These are phyloP conservation scores for Zygosaccharomyces sapae DNA, from an alignment of 1,139 yeast species.

Conservation along the genomic window DNA sequence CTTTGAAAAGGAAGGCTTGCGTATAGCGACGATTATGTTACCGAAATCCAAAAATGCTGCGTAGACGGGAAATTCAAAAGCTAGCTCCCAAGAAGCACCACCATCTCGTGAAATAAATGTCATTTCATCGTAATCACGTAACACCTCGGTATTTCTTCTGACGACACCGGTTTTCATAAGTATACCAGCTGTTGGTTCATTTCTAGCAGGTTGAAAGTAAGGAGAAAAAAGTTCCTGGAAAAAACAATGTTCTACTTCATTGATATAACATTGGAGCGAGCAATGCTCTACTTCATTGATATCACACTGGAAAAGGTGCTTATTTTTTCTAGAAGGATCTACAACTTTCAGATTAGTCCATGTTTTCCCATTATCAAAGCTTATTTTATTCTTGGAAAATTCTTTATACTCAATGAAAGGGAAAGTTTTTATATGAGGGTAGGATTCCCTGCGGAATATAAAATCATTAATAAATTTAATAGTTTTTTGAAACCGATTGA, in stretches of 20 bases:
- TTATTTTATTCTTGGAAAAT: conserved; percentile 41
- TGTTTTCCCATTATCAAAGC: conserved; percentile 61
- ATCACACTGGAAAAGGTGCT: conserved; percentile 52
- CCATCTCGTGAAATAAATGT: conserved; percentile 75
- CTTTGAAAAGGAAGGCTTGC: conserved; percentile 24
- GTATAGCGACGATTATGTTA: conserved; percentile 61
- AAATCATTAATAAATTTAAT: neutral
- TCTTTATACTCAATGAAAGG: conserved; percentile 16
- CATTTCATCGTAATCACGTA: conserved; percentile 27
- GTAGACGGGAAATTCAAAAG: conserved; percentile 51
- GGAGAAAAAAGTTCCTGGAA: conserved; percentile 20
- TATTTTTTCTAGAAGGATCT: conserved; percentile 36
- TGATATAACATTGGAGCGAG: conserved; percentile 48
- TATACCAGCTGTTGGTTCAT: conserved; percentile 72
- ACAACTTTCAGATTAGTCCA: conserved; percentile 55
- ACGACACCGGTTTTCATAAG: conserved; percentile 56
- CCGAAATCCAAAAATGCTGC: conserved; percentile 79
- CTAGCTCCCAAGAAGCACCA: conserved; percentile 64
- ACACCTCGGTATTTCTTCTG: conserved; percentile 38
- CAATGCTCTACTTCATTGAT: conserved; percentile 49
- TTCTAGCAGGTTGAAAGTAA: conserved; percentile 32
- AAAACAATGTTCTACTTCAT: conserved; percentile 59
- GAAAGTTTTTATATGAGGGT: neutral
- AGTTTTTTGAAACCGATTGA: neutral
- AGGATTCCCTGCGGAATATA: neutral